Base-by-base conservation (phyloP, 169 alveolate genomes). In the Plasmodium gonderi region DNA sequence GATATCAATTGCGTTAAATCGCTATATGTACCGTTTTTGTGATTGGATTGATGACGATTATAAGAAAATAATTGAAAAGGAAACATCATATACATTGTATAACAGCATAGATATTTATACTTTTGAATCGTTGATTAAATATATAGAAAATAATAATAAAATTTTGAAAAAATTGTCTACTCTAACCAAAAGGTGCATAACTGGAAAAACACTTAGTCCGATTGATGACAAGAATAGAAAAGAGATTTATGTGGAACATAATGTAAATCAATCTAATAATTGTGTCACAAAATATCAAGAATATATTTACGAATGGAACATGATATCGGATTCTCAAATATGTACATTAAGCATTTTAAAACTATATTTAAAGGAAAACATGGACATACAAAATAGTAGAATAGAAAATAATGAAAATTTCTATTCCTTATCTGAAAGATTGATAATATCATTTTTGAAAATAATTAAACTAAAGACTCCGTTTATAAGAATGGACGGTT, bases 381-480 rank as follows among this genome's bases (percentile, higher is more conserved):
- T 79, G 54, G 67, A 68, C 17, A 54, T 67, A 20, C 31, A 67
- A 31, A 47, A 90, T 45, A 47, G 33, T 51, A 78, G 91, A 49
- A 90, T 90, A 64, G 94, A 90, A 90, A 77, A 78, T 68, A 79
- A 78, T 54, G 94, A 90, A 36, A 77, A 90, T 20, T 90, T 90
- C 42, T 67, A 90, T 49, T 79, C 68, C 6, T 72, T 90, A 33
- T 76, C 94, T 38, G 94, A 90, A 90, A 60, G 94, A 65, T 47
- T 90, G 31, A 90, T 90, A 17, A 44, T 31, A 31, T 64, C 91
- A 0, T 90, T 90, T 77, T 90, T 90, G 74, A 90, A 90, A 77
- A 90, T 78, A 44, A 90, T 90, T 76, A 90, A 90, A 51, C 42
- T 90, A 51, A 65, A 90, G 51, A 90, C 64, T 12, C 94, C 94